Evolutionary conservation across 208 protist species (phyloP).

Genomic region (Trypanosoma conorhini): DNA sequence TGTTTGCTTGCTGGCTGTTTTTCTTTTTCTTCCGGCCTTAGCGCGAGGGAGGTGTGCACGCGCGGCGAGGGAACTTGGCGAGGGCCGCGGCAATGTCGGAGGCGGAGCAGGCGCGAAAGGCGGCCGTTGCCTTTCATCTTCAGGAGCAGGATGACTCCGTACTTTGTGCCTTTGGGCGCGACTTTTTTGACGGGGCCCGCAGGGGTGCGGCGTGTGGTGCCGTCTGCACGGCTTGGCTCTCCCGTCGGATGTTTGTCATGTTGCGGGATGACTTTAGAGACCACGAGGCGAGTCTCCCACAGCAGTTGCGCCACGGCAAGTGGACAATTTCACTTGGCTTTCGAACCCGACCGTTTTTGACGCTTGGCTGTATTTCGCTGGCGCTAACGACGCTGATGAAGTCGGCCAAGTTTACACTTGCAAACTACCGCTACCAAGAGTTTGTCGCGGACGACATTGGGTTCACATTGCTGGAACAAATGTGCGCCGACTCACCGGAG

Average conservation of each 20-base stretch:
- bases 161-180: slow-evolving; percentile 73
- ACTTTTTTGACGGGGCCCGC: slow-evolving; percentile 78
- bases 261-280: slow-evolving; percentile 57
- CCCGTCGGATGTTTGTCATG: slow-evolving; percentile 40
- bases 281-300: slow-evolving; percentile 42
- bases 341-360: slow-evolving; percentile 72
- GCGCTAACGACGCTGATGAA: slow-evolving; percentile 65
- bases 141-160: slow-evolving; percentile 68
- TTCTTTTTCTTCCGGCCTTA: slow-evolving; percentile 8
- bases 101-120: not conserved
- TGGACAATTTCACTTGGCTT: slow-evolving; percentile 57
- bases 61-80: not conserved
- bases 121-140: slow-evolving; percentile 28
- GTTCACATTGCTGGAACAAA: slow-evolving; percentile 44
- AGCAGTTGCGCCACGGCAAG: slow-evolving; percentile 8
- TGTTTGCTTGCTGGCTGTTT: not conserved
- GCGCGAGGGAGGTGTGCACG: not conserved
- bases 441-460: slow-evolving; percentile 76
- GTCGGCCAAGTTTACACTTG: slow-evolving; percentile 60
- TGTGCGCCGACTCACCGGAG: slow-evolving; percentile 25
- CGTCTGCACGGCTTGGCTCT: slow-evolving; percentile 38
- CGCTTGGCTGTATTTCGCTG: slow-evolving; percentile 65
- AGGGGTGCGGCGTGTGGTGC: slow-evolving; percentile 45
- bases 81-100: not conserved
- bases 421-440: slow-evolving; percentile 68